phyloP scores from a whole-genome alignment of 1,284 basidiomycete species.

The Malassezia nana region DNA sequence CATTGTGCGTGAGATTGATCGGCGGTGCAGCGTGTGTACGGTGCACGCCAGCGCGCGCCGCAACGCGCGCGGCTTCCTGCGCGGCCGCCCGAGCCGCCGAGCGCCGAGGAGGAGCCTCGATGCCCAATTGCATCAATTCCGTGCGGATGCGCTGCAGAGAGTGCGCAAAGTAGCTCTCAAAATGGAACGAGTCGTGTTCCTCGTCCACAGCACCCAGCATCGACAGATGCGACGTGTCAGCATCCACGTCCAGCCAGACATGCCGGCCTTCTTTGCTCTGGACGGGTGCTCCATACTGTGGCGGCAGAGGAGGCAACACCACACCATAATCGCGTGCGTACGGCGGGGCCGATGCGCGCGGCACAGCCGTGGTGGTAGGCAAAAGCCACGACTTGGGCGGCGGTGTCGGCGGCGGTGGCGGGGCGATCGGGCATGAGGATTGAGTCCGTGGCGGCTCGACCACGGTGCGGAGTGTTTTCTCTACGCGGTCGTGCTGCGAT shows the following conservation, averaged over 20 bases:
- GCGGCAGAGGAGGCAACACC: background rate
- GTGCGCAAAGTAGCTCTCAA: constrained; percentile 13
- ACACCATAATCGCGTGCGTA: background rate
- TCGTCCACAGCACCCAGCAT: constrained; percentile 11
- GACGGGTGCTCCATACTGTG: background rate
- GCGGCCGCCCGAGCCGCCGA: background rate
- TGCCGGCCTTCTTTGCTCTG: background rate
- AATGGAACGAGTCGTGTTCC: background rate
- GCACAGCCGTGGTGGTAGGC: background rate
- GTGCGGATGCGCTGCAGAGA: constrained; percentile 15
- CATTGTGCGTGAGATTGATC: background rate
- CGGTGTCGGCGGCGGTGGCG: background rate
- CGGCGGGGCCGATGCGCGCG: background rate
- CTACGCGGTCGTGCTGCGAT: too few relatives aligned
- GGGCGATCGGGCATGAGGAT: too few relatives aligned
- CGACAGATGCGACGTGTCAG: constrained; percentile 10
- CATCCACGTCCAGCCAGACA: background rate
- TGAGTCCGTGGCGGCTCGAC: too few relatives aligned
- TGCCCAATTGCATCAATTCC: background rate
- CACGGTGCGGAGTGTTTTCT: too few relatives aligned
- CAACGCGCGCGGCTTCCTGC: background rate
- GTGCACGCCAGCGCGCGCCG: background rate
- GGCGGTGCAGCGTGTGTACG: background rate
- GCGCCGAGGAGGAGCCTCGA: background rate
- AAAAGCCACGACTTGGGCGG: background rate